Evolutionary conservation across 306 rosid genomes (phyloP), one percentile per base, ranked within the genome.

Genomic region (Mimosa pudica): DNA sequence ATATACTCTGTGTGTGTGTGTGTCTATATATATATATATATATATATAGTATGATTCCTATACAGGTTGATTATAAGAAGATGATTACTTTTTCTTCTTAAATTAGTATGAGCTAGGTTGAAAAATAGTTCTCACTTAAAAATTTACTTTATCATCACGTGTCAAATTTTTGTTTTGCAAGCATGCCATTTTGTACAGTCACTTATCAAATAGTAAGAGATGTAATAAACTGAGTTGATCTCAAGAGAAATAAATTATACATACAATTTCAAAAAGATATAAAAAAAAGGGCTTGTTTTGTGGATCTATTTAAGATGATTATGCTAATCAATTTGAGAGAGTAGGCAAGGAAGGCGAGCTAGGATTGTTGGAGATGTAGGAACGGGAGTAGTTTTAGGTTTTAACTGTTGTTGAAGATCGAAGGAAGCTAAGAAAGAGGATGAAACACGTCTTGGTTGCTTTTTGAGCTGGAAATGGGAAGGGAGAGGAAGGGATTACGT

Each of bases 381-480:
- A 58, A 18, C 3, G 42, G 42, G 42, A 38, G 42, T 24, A 24
- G 30, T 24, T 24, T 24, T 24, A 24, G 3, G 13, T 2, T 48
- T 51, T 51, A 3, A 13, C 2, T 3, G 57, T 13, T 4, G n/a
- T 4, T 12, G 52, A 10, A 48, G 52, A 9, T 4, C 0, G 14
- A 49, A 12, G 6, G 8, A 52, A 3, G 61, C 42, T 38, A 0
- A 58, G 64, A 9, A 3, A 58, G 64, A 20, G 2, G 33, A 58
- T 58, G 36, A 4, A 30, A 30, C 66, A 83, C 79, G 89, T 54
- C 51, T 80, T 80, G 17, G 7, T 20, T 80, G 18, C 6, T 20
- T 24, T 60, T 73, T 74, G 83, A 77, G 24, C 7, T 57, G 30
- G 11, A 54, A 6, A 54, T 17, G 1, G 61, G 61, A n/a, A 18